phyloP scores from a whole-genome alignment of 306 rosid genomes.

The Pyrus bretschneideri region DNA sequence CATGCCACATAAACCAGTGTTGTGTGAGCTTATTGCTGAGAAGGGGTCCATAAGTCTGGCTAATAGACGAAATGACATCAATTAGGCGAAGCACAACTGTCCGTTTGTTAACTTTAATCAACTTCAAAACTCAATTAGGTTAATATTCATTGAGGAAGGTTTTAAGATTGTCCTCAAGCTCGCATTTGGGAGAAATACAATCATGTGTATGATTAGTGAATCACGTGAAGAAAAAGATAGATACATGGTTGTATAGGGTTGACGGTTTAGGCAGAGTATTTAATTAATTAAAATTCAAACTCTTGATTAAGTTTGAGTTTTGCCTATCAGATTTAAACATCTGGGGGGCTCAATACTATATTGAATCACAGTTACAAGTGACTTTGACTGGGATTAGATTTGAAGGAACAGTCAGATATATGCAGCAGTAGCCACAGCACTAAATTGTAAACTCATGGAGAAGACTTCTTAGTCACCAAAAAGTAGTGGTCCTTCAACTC shows the following conservation, averaged over 20 bases:
- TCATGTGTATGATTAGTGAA: neutral
- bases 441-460: conserved; percentile 4
- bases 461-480: conserved; percentile 14
- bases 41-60: neutral
- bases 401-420: neutral
- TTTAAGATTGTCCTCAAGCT: neutral
- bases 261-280: neutral
- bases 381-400: neutral
- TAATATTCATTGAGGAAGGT: neutral
- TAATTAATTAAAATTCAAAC: neutral
- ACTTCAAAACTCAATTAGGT: neutral
- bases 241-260: neutral
- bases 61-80: neutral
- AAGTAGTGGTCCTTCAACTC: conserved; percentile 14
- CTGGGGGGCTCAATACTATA: neutral
- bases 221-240: neutral
- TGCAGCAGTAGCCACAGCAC: conserved; percentile 2
- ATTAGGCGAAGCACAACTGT: neutral
- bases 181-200: neutral
- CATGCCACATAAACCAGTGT: neutral
- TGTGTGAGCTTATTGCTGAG: neutral
- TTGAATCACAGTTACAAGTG: neutral
- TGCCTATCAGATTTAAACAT: neutral
- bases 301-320: neutral
- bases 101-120: neutral